phyloP scores from a whole-genome alignment of 257 asterid genomes.

The Cruciata laevipes region DNA sequence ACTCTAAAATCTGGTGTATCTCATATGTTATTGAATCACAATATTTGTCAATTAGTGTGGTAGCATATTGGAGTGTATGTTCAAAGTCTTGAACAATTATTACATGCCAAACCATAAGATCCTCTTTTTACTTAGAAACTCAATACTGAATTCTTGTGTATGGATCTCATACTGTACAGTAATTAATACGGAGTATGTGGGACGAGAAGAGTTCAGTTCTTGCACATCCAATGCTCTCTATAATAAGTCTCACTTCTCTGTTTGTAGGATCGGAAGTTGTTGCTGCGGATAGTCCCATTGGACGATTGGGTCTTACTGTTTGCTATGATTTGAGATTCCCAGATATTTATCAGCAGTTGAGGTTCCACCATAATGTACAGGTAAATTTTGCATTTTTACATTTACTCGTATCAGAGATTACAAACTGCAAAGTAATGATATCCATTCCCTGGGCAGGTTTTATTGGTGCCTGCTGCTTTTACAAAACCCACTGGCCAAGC shows the following conservation, averaged over 20 bases:
- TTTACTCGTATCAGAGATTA: background rate
- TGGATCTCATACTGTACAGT: background rate
- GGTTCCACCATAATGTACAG: slow-evolving; percentile 72
- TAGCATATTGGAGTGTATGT: background rate
- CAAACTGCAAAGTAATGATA: background rate
- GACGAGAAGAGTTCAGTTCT: background rate
- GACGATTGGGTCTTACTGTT: slow-evolving; percentile 75
- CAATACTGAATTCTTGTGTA: background rate
- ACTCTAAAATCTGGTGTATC: background rate
- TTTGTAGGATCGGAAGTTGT: slow-evolving; percentile 57
- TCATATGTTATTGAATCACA: background rate
- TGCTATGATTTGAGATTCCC: slow-evolving; percentile 96
- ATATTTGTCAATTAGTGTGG: background rate
- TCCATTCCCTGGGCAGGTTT: slow-evolving; percentile 34
- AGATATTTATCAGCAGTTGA: slow-evolving; percentile 80
- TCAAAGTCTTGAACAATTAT: background rate
- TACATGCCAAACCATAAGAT: background rate
- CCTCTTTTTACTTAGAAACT: background rate
- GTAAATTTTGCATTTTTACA: slow-evolving; percentile 12
- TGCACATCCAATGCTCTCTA: background rate
- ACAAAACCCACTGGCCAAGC: slow-evolving; percentile 82
- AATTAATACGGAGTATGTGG: background rate
- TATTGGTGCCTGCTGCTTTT: slow-evolving; percentile 89
- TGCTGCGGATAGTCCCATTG: slow-evolving; percentile 71
- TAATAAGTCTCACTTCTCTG: background rate